Evolutionary conservation across 2,329 filamentous ascomycete genomes (phyloP).

Genomic region (Talaromyces sp.): DNA sequence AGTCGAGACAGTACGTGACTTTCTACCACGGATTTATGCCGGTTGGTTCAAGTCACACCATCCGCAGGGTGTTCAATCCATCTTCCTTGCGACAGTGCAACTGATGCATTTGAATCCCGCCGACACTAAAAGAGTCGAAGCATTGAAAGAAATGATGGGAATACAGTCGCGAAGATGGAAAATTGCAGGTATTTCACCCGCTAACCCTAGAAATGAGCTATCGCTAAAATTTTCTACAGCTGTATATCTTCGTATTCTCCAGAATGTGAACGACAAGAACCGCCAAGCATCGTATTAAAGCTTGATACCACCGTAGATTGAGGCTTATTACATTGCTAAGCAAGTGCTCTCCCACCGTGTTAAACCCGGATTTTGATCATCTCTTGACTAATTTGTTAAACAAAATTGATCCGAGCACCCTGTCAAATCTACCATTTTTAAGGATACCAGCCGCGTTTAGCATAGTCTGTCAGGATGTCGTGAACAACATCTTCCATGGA

Average conservation of each 20-base stretch:
- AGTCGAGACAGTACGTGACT: background rate
- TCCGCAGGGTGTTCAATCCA: background rate
- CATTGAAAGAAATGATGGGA: background rate
- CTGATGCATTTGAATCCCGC: background rate
- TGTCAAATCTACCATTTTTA: background rate
- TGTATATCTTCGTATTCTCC: no score
- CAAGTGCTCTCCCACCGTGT: no score
- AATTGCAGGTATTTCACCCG: background rate
- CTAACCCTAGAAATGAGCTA: no score
- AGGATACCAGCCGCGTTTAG: background rate
- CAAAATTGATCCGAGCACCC: no score
- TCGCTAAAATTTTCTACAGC: no score
- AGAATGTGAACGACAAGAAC: no score
- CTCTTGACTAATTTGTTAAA: no score
- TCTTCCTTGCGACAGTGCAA: background rate
- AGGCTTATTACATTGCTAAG: no score
- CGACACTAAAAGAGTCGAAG: background rate
- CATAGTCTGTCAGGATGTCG: background rate
- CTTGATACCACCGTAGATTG: no score
- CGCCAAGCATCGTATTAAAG: no score
- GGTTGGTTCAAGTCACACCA: conserved; percentile 4
- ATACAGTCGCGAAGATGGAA: conserved; percentile 3
- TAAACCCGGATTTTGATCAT: no score
- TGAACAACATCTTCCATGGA: background rate
- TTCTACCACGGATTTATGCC: background rate